Conservation (phyloP, 1,284 basidiomycete species). For the Cutaneotrichosporon sp. region DNA sequence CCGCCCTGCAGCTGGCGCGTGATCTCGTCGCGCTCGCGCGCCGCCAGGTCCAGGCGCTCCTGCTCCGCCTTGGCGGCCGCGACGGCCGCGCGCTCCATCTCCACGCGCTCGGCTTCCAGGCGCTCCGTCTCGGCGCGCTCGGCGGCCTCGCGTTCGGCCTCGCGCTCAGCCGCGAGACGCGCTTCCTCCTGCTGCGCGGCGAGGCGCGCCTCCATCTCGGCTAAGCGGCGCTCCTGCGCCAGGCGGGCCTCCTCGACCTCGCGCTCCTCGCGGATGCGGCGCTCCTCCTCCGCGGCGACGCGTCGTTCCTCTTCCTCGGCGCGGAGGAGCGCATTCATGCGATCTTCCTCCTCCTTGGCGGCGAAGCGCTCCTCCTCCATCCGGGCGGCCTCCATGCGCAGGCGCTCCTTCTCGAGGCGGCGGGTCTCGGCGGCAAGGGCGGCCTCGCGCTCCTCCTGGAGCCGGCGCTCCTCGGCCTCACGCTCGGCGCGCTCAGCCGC, state of each 20-base stretch:
- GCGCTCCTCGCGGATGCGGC: background rate
- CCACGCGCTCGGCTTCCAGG: constrained; percentile 9
- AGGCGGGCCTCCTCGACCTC: background rate
- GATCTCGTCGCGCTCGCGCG: constrained; percentile 16
- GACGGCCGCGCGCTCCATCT: background rate
- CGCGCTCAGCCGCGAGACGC: constrained; percentile 2
- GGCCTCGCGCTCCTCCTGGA: background rate
- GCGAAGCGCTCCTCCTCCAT: constrained; percentile 7
- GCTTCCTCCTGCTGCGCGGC: constrained; percentile 15
- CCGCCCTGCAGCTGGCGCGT: constrained; percentile 15
- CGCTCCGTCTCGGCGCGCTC: constrained; percentile 17
- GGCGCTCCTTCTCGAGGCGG: constrained; percentile 7
- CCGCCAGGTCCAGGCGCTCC: constrained; percentile 8
- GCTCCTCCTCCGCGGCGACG: background rate
- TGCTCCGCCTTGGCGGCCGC: background rate
- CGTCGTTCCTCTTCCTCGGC: constrained; percentile 5
- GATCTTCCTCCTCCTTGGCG: constrained; percentile 15
- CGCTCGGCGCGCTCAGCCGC: background rate
- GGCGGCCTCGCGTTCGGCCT: constrained; percentile 8
- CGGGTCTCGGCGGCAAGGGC: background rate
- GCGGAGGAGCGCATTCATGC: constrained; percentile 5
- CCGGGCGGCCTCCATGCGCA: background rate
- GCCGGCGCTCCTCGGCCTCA: background rate
- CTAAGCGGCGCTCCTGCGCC: constrained; percentile 2
- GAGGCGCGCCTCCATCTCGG: constrained; percentile 6